Percentiles rank a stretch among this genome's conserved stretches.
Conservation (phyloP, 352 stramenopile genomes). For the Phytophthora tentaculata region DNA sequence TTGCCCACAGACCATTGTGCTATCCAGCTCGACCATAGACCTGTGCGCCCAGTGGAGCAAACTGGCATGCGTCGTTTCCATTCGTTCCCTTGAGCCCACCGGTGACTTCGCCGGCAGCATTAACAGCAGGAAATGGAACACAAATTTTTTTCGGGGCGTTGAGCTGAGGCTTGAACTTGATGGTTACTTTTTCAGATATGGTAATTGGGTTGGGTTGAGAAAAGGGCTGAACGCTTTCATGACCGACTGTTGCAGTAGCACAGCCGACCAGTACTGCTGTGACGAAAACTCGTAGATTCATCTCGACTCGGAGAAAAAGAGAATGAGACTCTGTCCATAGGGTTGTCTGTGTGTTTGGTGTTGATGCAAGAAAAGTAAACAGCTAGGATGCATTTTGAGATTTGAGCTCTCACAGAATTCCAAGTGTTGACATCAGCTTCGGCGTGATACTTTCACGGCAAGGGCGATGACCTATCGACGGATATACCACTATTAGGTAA, state of each 20-base stretch:
- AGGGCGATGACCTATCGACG: too few species aligned
- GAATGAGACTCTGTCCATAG: too few species aligned
- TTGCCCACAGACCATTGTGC: background rate
- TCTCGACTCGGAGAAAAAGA: background rate
- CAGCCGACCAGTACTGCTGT: background rate
- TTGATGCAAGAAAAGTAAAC: too few species aligned
- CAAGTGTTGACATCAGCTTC: too few species aligned
- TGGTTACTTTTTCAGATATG: slow-evolving; percentile 1
- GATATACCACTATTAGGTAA: too few species aligned
- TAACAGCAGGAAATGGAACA: slow-evolving; percentile 8
- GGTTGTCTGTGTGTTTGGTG: too few species aligned
- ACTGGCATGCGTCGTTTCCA: slow-evolving; percentile 4
- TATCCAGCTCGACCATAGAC: background rate
- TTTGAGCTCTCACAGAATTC: too few species aligned
- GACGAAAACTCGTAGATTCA: background rate
- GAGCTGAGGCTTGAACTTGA: slow-evolving; percentile 18
- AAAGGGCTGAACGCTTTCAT: slow-evolving; percentile 11
- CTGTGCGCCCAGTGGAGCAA: background rate
- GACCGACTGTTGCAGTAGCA: background rate
- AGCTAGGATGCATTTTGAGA: too few species aligned
- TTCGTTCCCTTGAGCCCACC: slow-evolving; percentile 6
- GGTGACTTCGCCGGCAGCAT: slow-evolving; percentile 1
- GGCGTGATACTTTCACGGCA: too few species aligned
- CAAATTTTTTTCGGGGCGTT: background rate
- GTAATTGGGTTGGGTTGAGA: background rate